These are phyloP conservation scores for Holtermanniella nyarrowii DNA, from an alignment of 768 basidiomycete species.

Conservation along the genomic window DNA sequence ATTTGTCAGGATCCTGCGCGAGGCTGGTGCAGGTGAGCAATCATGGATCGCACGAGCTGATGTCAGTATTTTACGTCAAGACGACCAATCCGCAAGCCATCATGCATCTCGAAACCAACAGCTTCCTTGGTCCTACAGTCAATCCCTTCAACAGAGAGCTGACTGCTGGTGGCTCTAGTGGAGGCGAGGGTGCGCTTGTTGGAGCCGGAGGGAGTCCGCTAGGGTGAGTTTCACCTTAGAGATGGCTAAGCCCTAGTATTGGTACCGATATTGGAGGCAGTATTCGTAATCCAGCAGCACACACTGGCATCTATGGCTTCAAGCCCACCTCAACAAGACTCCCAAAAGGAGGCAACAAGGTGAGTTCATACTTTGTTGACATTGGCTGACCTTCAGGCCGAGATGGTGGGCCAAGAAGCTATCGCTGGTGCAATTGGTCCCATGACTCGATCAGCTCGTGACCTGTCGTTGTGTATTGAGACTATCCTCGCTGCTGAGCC, in stretches of 20 bases:
- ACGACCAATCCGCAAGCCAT: constrained; percentile 23
- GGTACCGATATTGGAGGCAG: constrained; percentile 1
- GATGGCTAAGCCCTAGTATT: constrained; percentile 4
- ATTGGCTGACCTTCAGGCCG: background rate
- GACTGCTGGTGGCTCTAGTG: constrained; percentile 26
- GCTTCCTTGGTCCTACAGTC: constrained; percentile 14
- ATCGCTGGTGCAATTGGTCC: background rate
- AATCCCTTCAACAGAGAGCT: constrained; percentile 24
- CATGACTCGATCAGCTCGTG: background rate
- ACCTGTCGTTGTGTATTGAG: background rate
- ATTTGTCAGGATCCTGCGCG: constrained; percentile 12
- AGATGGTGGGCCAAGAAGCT: background rate
- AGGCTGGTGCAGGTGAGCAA: constrained; percentile 25
- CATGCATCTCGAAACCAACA: constrained; percentile 30
- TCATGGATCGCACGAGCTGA: too few relatives aligned
- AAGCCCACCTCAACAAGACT: background rate
- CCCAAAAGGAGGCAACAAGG: background rate
- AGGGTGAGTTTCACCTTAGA: constrained; percentile 11
- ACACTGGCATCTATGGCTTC: background rate
- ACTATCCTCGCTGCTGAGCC: background rate
- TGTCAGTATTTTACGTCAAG: constrained; percentile 13
- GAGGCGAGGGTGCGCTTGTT: too few relatives aligned
- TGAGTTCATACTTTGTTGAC: background rate
- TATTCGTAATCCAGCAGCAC: background rate
- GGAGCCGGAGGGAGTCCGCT: too few relatives aligned